phyloP scores from a whole-genome alignment of 495 filamentous ascomycete genomes.

The Thermochaetoides thermophila region DNA sequence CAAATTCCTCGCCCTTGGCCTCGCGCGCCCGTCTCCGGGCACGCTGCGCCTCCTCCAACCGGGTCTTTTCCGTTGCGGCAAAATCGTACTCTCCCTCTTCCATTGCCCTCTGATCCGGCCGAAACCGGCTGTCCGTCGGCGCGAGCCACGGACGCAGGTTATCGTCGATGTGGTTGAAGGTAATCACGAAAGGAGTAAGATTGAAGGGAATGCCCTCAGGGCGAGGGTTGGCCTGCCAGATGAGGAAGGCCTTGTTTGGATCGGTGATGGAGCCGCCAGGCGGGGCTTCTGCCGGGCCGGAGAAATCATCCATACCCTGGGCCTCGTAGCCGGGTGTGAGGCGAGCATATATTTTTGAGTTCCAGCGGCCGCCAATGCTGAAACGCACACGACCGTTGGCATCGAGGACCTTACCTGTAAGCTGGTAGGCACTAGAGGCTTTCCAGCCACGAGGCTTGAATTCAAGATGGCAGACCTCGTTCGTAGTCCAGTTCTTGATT shows the following conservation, averaged over 20 bases:
- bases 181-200: slow-evolving; percentile 88
- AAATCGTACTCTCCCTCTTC: slow-evolving; percentile 91
- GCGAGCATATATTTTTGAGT: slow-evolving; percentile 91
- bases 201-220: slow-evolving; percentile 88
- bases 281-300: slow-evolving; percentile 20
- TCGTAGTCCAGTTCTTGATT: slow-evolving; percentile 91
- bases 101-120: slow-evolving; percentile 97
- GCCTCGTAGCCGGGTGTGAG: slow-evolving; percentile 83
- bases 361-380: slow-evolving; percentile 90
- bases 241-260: slow-evolving; percentile 61
- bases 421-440: slow-evolving; percentile 73
- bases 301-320: slow-evolving; percentile 48
- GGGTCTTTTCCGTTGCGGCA: slow-evolving; percentile 85
- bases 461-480: slow-evolving; percentile 77
- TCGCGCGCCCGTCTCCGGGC: slow-evolving; percentile 61
- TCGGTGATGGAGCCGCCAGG: slow-evolving; percentile 34
- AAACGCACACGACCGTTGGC: slow-evolving; percentile 58
- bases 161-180: slow-evolving; percentile 78
- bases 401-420: slow-evolving; percentile 72
- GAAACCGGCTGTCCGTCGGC: slow-evolving; percentile 79
- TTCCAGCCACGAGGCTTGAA: slow-evolving; percentile 96
- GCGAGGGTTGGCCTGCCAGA: slow-evolving; percentile 78
- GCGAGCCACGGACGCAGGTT: slow-evolving; percentile 56
- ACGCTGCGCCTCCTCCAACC: slow-evolving; percentile 87
- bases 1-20: slow-evolving; percentile 60